These are phyloP conservation scores for Elsinoe necatrix DNA, from an alignment of 2,329 filamentous ascomycete genomes.

Conservation along the genomic window DNA sequence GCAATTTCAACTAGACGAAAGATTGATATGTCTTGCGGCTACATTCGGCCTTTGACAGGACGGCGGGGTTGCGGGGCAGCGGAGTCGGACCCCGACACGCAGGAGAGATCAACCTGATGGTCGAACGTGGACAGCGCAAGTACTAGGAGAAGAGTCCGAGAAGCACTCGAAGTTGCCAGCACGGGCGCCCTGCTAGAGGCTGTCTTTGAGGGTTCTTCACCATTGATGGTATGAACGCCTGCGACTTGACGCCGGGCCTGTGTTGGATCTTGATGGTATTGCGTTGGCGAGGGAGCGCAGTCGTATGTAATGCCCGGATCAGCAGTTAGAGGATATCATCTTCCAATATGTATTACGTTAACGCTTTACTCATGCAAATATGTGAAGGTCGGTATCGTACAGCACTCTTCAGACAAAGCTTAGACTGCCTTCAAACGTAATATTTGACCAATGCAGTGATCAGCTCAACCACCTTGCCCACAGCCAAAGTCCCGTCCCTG, in stretches of 20 bases:
- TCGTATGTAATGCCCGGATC: background rate
- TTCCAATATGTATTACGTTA: too few species aligned
- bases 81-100: background rate
- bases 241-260: conserved; percentile 32
- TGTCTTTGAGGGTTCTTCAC: conserved; percentile 27
- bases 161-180: background rate
- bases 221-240: conserved; percentile 26
- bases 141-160: conserved; percentile 38
- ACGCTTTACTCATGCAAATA: too few species aligned
- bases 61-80: background rate
- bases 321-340: too few species aligned
- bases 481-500: background rate
- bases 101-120: conserved; percentile 42
- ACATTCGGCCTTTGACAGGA: background rate
- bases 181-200: conserved; percentile 1
- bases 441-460: background rate
- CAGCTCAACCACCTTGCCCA: background rate
- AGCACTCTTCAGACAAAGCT: background rate
- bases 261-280: conserved; percentile 29
- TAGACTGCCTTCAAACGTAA: background rate
- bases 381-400: too few species aligned
- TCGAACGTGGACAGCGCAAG: conserved; percentile 40
- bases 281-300: background rate
- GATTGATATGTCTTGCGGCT: background rate
- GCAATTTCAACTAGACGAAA: too few species aligned